A percentile compares a stretch with the other conserved stretches of the same genome.
These are phyloP conservation scores for Aspergillus sclerotiicarbonarius DNA, from an alignment of 495 filamentous ascomycete genomes.

Conservation along the genomic window DNA sequence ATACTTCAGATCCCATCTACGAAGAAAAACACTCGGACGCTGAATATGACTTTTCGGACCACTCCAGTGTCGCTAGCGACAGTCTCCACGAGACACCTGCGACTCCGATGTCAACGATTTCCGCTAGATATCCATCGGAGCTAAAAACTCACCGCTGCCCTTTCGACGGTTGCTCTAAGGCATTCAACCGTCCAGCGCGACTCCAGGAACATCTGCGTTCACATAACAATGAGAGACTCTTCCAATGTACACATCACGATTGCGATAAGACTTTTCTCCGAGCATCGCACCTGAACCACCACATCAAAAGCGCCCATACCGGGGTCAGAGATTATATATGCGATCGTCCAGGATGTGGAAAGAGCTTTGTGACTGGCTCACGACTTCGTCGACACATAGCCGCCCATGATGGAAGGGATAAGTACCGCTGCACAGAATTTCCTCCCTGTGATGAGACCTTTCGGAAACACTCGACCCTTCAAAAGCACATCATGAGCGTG, in stretches of 20 bases:
- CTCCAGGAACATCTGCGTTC: constrained; percentile 74
- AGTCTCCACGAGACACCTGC: constrained; percentile 48
- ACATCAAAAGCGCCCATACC: constrained; percentile 78
- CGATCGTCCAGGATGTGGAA: constrained; percentile 66
- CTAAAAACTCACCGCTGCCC: constrained; percentile 72
- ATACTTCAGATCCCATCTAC: constrained; percentile 38
- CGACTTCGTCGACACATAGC: constrained; percentile 66
- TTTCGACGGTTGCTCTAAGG: constrained; percentile 66
- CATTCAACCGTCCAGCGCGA: constrained; percentile 84
- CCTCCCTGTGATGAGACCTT: constrained; percentile 76
- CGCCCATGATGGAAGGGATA: constrained; percentile 65
- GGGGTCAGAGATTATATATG: constrained; percentile 70
- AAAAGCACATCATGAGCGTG: constrained; percentile 70
- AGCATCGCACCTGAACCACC: constrained; percentile 76
- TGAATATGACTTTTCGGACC: constrained; percentile 32
- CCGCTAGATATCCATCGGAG: constrained; percentile 62
- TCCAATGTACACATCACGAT: constrained; percentile 59
- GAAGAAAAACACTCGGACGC: constrained; percentile 40
- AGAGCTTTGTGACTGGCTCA: constrained; percentile 74
- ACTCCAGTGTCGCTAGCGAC: constrained; percentile 29
- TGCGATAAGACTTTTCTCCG: constrained; percentile 84
- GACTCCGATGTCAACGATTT: constrained; percentile 54
- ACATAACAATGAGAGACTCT: constrained; percentile 77
- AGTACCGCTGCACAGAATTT: constrained; percentile 69
- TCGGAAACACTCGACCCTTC: constrained; percentile 82